Base-by-base conservation (phyloP, 2,329 filamentous ascomycete species). In the Ustulina deusta region DNA sequence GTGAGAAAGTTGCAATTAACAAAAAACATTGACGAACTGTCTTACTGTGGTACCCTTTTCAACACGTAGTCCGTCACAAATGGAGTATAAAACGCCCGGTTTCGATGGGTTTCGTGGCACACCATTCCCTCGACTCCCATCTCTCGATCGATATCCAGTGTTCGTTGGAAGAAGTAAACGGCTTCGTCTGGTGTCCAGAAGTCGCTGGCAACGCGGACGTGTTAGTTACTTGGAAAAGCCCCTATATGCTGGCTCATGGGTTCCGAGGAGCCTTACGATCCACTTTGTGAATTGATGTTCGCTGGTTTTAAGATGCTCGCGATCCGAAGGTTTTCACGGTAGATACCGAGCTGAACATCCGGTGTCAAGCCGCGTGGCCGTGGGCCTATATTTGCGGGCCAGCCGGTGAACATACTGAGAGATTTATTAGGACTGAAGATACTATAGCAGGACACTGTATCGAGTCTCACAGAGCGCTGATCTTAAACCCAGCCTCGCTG, bases 61-160 rank as follows among this genome's bases (percentile, higher is more conserved):
- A 58, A 58, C 13, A 58, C 55, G 22, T 58, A 58, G n/a, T 58
- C 55, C 9, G 55, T 58, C 55, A 34, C 34, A 34, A 13, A 46
- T 11, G 55, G 55, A 17, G 38, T 58, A 44, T 44, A 58, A 22
- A 58, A 52, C 6, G 58, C 58, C 3, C 58, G 58, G 9, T 61
- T 61, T 20, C 58, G 58, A 15, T 61, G 58, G 2, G 58, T 61
- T 61, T 61, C 58, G 22, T 61, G 58, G 44, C 44, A 51, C n/a
- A 61, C 58, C 32, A 36, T 5, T 27, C 48, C 58, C 44, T 61
- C 58, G 17, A 61, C 10, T 7, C 58, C 58, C 44, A 9, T 11
- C 29, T 61, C 58, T 15, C 34, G n/a, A 40, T 49, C 44, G 44
- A 61, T 61, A 6, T 49, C 58, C 6, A 61, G 22, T 10, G 58